Evolutionary conservation across 2,329 filamentous ascomycete species (phyloP).

Genomic region (Ceratocystis smalleyi): DNA sequence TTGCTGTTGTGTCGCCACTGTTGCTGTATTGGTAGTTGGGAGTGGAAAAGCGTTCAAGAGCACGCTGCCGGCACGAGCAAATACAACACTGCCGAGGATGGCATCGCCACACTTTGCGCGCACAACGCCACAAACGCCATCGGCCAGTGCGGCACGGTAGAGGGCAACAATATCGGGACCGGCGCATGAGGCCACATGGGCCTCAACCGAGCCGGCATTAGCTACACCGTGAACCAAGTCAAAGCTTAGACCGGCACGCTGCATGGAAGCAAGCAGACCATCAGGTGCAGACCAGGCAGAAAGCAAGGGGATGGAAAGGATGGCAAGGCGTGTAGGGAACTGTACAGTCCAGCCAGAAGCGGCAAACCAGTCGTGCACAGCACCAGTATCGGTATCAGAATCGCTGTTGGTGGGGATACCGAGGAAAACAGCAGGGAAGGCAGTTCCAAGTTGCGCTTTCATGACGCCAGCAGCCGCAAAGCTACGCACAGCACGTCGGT

Average conservation of each 20-base stretch:
- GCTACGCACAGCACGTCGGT: slow-evolving; percentile 66
- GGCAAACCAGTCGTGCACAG: slow-evolving; percentile 64
- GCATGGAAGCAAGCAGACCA: slow-evolving; percentile 57
- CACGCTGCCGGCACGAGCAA: slow-evolving; percentile 17
- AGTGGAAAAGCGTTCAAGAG: slow-evolving; percentile 2
- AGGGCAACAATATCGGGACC: slow-evolving; percentile 66
- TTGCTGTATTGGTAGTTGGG: slow-evolving; percentile 16
- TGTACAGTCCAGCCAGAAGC: slow-evolving; percentile 72
- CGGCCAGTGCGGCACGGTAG: slow-evolving; percentile 57
- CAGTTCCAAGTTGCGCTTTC: slow-evolving; percentile 65
- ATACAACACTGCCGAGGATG: slow-evolving; percentile 25
- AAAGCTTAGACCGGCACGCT: slow-evolving; percentile 59
- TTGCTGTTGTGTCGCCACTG: background rate
- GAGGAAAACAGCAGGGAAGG: slow-evolving; percentile 71
- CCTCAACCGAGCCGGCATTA: slow-evolving; percentile 54
- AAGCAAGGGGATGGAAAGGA: slow-evolving; percentile 61
- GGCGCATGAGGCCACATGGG: slow-evolving; percentile 50
- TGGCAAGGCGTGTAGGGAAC: slow-evolving; percentile 41
- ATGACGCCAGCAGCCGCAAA: slow-evolving; percentile 54
- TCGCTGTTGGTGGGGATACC: slow-evolving; percentile 49
- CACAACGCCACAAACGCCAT: slow-evolving; percentile 63
- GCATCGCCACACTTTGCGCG: slow-evolving; percentile 55
- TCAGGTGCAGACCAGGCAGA: slow-evolving; percentile 59
- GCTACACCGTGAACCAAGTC: slow-evolving; percentile 71
- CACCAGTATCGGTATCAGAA: slow-evolving; percentile 23